Conservation (phyloP, 805 yeast species). For the Monosporozyma siamensis region DNA sequence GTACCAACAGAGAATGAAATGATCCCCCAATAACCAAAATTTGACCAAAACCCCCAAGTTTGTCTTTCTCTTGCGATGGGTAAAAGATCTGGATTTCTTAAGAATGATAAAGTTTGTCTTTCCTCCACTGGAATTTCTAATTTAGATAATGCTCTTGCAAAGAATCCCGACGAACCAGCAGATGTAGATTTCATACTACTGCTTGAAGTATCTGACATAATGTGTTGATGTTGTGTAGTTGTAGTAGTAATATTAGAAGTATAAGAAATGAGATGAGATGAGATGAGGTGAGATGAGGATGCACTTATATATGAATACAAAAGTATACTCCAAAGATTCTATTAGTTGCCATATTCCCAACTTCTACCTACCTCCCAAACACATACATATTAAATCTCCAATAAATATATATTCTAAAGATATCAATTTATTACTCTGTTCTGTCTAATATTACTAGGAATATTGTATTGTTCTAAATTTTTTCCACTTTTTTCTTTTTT, state of each 20-base stretch:
- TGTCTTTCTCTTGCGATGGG: conserved; percentile 24
- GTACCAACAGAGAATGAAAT: conserved; percentile 38
- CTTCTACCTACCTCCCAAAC: too few relatives aligned
- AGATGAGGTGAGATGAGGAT: not conserved
- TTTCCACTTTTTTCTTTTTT: not conserved
- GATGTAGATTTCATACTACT: not conserved
- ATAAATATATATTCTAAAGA: too few relatives aligned
- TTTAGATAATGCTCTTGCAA: conserved; percentile 1
- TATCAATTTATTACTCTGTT: too few relatives aligned
- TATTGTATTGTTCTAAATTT: too few relatives aligned
- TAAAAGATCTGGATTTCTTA: conserved; percentile 30
- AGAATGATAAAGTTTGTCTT: conserved; percentile 23
- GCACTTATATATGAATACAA: too few relatives aligned
- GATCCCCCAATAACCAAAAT: conserved; percentile 38
- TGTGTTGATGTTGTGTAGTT: not conserved
- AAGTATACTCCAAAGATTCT: too few relatives aligned
- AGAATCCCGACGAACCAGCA: not conserved
- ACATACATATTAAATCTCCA: too few relatives aligned
- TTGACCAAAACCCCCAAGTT: conserved; percentile 35
- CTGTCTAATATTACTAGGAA: too few relatives aligned
- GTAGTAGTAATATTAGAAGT: not conserved
- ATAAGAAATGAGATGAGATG: not conserved
- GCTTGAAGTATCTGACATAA: not conserved
- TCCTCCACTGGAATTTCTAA: conserved; percentile 28
- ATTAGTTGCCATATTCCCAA: too few relatives aligned